Base-by-base conservation (phyloP, 2,329 filamentous ascomycete genomes). In the Ophiostoma novo-ulmi region DNA sequence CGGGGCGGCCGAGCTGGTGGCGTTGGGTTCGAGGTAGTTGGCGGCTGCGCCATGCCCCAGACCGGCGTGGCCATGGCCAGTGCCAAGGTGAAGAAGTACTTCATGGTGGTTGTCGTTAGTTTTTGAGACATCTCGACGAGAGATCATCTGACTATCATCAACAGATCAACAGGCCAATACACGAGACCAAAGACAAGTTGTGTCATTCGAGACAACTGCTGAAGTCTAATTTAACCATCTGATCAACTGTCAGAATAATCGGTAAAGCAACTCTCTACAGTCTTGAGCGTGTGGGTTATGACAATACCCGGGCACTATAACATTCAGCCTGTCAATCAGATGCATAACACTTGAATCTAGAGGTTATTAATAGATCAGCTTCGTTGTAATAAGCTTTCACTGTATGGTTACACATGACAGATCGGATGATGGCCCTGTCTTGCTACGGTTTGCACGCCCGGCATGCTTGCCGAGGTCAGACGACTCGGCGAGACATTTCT, bases 21-120 rank as follows among this genome's bases (percentile, higher is more conserved):
- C 52, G 52, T 26, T 58, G 52, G 52, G n/a, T 17, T 58, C 52
- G n/a, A 58, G 7, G n/a, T 58, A 58, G 52, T 58, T 58, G n/a
- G 52, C 52, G 52, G 7, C 52, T 14, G 14, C 5, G 44, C 44
- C 44, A 48, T 20, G 20, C 14, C 44, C 44, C 44, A 48, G 44
- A 17, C 44, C 5, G 44, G 14, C 14, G 14, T 17, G 17, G 44
- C 44, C 44, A 48, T 48, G 5, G 44, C 17, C 44, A 48, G 4
- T 8, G 38, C 38, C 38, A 39, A 5, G 5, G 44, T 17, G 20
- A 48, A 20, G 17, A 48, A 48, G 44, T 48, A 48, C 11, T 8
- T 39, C 44, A 48, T 48, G 44, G 17, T 17, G 14, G 44, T 20
- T 48, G 14, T 48, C 44, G 39, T 26, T 26, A 26, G 26, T 26